Conservation (phyloP, 129 eudicot species). For the Chrysanthemum makinoi region DNA sequence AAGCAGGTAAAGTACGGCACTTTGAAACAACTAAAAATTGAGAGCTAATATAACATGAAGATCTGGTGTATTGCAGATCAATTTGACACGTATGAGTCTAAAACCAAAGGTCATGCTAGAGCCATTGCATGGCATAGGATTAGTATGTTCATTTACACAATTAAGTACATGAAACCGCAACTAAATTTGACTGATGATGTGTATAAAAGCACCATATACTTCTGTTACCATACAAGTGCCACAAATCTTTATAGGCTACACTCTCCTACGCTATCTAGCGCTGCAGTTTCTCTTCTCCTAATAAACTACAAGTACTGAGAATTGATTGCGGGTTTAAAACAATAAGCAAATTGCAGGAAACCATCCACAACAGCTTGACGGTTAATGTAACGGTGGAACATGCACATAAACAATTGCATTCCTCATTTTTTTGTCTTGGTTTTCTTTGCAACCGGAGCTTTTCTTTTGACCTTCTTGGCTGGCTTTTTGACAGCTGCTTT, state of each 20-base stretch:
- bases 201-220: background rate
- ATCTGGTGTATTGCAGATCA: background rate
- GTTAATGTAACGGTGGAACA: background rate
- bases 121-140: background rate
- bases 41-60: too few species aligned
- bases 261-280: background rate
- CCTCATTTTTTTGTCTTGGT: constrained; percentile 74
- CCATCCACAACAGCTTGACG: background rate
- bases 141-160: background rate
- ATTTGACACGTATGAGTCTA: background rate
- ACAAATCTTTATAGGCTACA: constrained; percentile 1
- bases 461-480: constrained; percentile 68
- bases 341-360: background rate
- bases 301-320: constrained; percentile 6
- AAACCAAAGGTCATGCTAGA: background rate
- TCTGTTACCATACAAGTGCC: background rate
- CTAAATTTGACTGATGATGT: background rate
- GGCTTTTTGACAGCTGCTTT: constrained; percentile 62
- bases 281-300: background rate
- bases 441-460: constrained; percentile 71
- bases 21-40: too few species aligned
- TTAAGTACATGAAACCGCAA: constrained; percentile 1
- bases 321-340: background rate
- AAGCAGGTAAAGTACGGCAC: too few species aligned
- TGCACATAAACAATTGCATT: background rate